Percentiles rank a stretch among this genome's conserved stretches.
phyloP scores from a whole-genome alignment of 805 yeast species.

The Saccharomycopsis schoenii region DNA sequence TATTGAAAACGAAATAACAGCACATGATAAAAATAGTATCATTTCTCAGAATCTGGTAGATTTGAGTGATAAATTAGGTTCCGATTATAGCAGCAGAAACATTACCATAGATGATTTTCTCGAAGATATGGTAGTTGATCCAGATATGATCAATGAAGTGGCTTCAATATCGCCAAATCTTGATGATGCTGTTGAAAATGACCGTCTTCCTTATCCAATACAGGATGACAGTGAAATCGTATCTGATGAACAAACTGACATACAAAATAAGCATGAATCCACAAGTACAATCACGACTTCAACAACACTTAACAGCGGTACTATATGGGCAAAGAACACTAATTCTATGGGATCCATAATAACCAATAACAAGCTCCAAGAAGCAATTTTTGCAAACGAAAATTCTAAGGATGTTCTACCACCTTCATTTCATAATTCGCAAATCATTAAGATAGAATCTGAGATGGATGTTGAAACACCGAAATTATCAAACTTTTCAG shows the following conservation, averaged over 20 bases:
- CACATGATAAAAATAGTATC: neutral
- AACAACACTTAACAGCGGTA: neutral
- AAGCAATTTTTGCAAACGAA: slow-evolving; percentile 43
- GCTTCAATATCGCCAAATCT: neutral
- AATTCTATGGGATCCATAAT: neutral
- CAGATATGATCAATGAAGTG: neutral
- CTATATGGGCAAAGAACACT: neutral
- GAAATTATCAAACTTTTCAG: neutral
- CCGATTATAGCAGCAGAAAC: neutral
- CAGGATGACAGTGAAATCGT: neutral
- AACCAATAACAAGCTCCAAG: slow-evolving; percentile 56
- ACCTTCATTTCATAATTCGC: neutral
- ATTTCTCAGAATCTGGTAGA: neutral
- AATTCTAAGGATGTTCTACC: neutral
- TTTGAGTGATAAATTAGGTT: neutral
- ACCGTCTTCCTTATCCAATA: neutral
- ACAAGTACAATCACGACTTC: neutral
- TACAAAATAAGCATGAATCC: neutral
- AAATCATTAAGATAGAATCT: neutral
- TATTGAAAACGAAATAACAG: neutral
- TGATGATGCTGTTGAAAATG: neutral
- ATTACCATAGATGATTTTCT: neutral
- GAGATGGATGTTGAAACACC: neutral
- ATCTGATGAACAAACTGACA: neutral
- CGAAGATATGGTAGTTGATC: neutral